A percentile compares a stretch with the other conserved stretches of the same genome.
Evolutionary conservation across 2,329 filamentous ascomycete species (phyloP).

Genomic region (Fusarium sp.): DNA sequence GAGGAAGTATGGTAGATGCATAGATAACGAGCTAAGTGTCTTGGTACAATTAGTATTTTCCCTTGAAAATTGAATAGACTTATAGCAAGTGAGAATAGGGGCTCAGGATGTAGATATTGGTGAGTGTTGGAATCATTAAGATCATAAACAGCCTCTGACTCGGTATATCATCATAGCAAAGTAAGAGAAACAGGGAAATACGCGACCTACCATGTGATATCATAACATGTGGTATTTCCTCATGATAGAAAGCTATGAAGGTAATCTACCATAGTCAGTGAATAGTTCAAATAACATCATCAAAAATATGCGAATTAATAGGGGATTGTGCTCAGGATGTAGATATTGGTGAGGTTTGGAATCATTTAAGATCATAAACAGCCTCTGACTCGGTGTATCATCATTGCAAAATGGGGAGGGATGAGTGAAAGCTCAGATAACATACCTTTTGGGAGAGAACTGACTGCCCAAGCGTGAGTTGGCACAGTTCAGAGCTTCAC

Average conservation of each 20-base stretch:
- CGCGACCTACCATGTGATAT: constrained; percentile 37
- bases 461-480: constrained; percentile 26
- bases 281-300: background rate
- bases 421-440: constrained; percentile 7
- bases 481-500: constrained; percentile 42
- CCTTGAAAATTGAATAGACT: background rate
- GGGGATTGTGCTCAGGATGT: constrained; percentile 24
- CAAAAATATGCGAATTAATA: background rate
- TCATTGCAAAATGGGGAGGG: constrained; percentile 45
- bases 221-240: background rate
- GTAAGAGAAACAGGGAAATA: background rate
- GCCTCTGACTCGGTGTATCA: constrained; percentile 58
- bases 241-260: background rate
- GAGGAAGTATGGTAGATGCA: background rate
- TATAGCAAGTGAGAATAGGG: background rate
- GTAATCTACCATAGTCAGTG: constrained; percentile 9
- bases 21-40: background rate
- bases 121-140: constrained; percentile 53
- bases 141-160: constrained; percentile 63
- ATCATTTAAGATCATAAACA: constrained; percentile 59
- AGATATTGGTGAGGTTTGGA: constrained; percentile 50
- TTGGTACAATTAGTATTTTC: background rate
- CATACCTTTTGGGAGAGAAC: constrained; percentile 41
- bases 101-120: constrained; percentile 40
- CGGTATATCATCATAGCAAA: constrained; percentile 53